Conservation (phyloP, 2,329 filamentous ascomycete genomes). For the Eutypa lata region DNA sequence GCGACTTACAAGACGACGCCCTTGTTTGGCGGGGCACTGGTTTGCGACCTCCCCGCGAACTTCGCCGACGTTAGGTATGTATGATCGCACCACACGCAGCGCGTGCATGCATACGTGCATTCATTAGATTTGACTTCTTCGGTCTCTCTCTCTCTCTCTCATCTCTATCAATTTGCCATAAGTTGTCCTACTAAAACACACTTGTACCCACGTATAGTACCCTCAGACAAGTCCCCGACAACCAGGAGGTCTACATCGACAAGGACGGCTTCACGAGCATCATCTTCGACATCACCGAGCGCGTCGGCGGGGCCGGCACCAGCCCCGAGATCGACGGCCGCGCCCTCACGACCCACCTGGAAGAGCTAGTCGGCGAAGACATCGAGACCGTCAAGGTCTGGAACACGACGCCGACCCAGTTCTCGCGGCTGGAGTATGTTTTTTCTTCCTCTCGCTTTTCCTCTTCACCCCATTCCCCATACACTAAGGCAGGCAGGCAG, state of each 20-base stretch:
- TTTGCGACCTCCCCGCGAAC: conserved; percentile 62
- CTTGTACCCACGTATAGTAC: conserved; percentile 43
- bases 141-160: no score
- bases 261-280: conserved; percentile 78
- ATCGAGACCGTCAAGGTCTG: conserved; percentile 63
- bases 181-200: conserved; percentile 3
- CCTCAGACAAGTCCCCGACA: conserved; percentile 74
- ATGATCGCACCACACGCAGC: neutral
- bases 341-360: conserved; percentile 66
- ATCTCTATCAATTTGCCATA: no score
- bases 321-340: conserved; percentile 63
- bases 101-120: no score
- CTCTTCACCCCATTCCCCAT: neutral
- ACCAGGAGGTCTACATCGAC: conserved; percentile 92
- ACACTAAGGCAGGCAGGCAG: neutral
- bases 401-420: conserved; percentile 60
- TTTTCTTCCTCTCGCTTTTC: conserved; percentile 2
- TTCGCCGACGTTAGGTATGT: conserved; percentile 72
- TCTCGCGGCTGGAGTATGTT: conserved; percentile 52
- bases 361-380: conserved; percentile 66
- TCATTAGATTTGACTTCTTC: no score
- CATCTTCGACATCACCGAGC: conserved; percentile 87
- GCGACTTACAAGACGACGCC: conserved; percentile 54
- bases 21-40: conserved; percentile 72
- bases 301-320: conserved; percentile 57